Percentiles rank a stretch among this genome's conserved stretches.
Evolutionary conservation across 176 grass and related monocot genomes (phyloP).

Genomic region (Oryza meridionalis): DNA sequence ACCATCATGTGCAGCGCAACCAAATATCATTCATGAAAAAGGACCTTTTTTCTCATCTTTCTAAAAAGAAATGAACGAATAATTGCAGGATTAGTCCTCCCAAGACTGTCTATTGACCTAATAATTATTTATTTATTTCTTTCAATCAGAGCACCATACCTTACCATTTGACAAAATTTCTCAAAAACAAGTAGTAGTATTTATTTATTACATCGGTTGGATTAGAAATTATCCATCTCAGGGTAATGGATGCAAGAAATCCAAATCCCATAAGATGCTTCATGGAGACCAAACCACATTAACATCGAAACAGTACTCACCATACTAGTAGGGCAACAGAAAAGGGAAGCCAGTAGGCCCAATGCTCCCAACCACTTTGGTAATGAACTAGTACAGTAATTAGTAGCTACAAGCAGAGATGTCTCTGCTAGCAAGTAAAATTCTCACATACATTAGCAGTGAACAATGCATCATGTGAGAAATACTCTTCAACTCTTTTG

Average conservation of each 20-base stretch:
- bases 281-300: constrained; percentile 36
- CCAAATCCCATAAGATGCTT: constrained; percentile 3
- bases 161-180: not conserved
- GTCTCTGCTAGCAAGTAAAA: constrained; percentile 9
- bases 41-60: not conserved
- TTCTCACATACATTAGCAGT: constrained; percentile 8
- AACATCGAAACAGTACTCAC: constrained; percentile 33
- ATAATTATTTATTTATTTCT: not conserved
- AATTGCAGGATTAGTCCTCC: not conserved
- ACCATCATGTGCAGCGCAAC: constrained; percentile 53
- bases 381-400: constrained; percentile 21
- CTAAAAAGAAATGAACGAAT: not conserved
- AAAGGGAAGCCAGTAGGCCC: constrained; percentile 29
- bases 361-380: constrained; percentile 41
- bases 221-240: constrained; percentile 26
- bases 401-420: constrained; percentile 22
- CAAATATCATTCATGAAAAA: constrained; percentile 17
- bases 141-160: not conserved
- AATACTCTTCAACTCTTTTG: not conserved
- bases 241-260: constrained; percentile 40
- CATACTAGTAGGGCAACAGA: constrained; percentile 34
- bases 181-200: not conserved
- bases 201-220: constrained; percentile 9
- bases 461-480: constrained; percentile 4
- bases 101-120: not conserved